Conservation (phyloP, 2,329 filamentous ascomycete genomes). For the Neobulgaria alba region DNA sequence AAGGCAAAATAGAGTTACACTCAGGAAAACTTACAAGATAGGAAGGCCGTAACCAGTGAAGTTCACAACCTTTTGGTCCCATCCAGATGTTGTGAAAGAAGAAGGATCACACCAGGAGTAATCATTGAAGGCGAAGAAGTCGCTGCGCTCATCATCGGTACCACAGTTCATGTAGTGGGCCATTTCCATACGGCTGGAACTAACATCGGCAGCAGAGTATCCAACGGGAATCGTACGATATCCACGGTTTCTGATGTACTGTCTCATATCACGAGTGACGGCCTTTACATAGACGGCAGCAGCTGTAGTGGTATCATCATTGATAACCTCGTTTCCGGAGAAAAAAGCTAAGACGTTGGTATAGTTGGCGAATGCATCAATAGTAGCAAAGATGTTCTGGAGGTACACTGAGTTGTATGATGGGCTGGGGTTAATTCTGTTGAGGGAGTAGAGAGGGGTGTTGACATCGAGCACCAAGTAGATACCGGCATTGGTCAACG, state of each 20-base stretch:
- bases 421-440: constrained; percentile 46
- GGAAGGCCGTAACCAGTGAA: constrained; percentile 61
- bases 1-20: neutral
- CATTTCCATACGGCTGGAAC: constrained; percentile 59
- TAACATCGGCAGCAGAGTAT: constrained; percentile 57
- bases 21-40: constrained; percentile 32
- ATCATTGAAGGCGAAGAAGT: constrained; percentile 60
- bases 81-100: constrained; percentile 51
- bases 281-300: constrained; percentile 50
- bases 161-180: constrained; percentile 69
- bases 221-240: constrained; percentile 46
- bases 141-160: constrained; percentile 53
- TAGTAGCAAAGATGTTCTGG: constrained; percentile 62
- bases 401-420: constrained; percentile 66
- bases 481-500: constrained; percentile 59
- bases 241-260: constrained; percentile 40
- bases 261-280: constrained; percentile 47
- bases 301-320: constrained; percentile 40
- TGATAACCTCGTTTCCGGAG: constrained; percentile 52
- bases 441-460: constrained; percentile 61
- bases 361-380: constrained; percentile 60
- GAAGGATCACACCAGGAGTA: constrained; percentile 59
- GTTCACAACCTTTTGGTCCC: constrained; percentile 59
- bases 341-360: constrained; percentile 59
- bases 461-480: constrained; percentile 67